Conservation (phyloP, 805 yeast species). For the Pichia nanzhaoensis region DNA sequence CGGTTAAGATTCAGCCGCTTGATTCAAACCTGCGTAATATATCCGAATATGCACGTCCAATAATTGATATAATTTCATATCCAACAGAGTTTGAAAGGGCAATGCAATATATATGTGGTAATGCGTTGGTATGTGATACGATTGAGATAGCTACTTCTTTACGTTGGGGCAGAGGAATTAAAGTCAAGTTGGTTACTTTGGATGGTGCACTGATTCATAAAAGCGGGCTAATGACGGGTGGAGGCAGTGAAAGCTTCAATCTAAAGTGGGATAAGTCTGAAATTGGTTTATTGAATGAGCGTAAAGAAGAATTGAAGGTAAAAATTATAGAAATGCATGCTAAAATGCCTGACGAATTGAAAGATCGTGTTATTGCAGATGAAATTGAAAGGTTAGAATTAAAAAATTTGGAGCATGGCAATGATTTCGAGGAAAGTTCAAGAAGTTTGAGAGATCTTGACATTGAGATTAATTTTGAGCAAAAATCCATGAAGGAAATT, state of each 20-base stretch:
- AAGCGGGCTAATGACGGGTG: conserved; percentile 92
- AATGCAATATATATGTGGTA: conserved; percentile 71
- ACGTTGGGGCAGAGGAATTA: conserved; percentile 56
- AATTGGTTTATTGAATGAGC: conserved; percentile 43
- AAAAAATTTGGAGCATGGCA: conserved; percentile 25
- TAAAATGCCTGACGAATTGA: conserved; percentile 45
- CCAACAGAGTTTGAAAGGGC: conserved; percentile 69
- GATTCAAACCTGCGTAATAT: conserved; percentile 48
- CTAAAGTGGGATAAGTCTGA: conserved; percentile 70
- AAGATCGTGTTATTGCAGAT: conserved; percentile 50
- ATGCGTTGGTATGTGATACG: conserved; percentile 69
- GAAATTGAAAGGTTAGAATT: conserved; percentile 44
- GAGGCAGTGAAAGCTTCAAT: conserved; percentile 47
- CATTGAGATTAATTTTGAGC: conserved; percentile 47
- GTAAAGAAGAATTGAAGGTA: conserved; percentile 44
- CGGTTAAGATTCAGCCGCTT: conserved; percentile 53
- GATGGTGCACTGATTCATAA: conserved; percentile 82
- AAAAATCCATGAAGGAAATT: conserved; percentile 18
- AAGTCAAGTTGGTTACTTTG: conserved; percentile 66
- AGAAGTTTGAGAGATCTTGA: conserved; percentile 28
- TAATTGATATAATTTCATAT: conserved; percentile 65
- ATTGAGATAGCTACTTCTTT: conserved; percentile 61
- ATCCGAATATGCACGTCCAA: conserved; percentile 54
- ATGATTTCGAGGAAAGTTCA: conserved; percentile 20
- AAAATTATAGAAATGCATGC: conserved; percentile 38